Percentiles rank a stretch among this genome's conserved stretches.
Evolutionary conservation across 129 eudicot species (phyloP).

Genomic region (Centella asiatica): DNA sequence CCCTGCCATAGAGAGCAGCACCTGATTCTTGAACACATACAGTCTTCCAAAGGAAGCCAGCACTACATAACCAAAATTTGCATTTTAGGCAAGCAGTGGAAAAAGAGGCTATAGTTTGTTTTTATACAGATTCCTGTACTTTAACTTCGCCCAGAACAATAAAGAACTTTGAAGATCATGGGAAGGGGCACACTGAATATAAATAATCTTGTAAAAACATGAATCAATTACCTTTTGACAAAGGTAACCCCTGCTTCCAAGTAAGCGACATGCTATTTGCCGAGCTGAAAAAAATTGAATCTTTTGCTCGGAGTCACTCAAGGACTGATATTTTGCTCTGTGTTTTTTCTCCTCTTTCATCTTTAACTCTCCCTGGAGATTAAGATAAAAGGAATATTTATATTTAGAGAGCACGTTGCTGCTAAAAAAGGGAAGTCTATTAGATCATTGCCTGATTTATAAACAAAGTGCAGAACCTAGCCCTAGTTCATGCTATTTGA

Average conservation of each 20-base stretch:
- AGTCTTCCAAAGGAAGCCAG: slow-evolving; percentile 93
- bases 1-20: slow-evolving; percentile 55
- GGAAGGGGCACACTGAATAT: no score
- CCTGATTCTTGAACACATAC: slow-evolving; percentile 70
- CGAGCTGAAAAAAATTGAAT: slow-evolving; percentile 82
- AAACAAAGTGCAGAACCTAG: no score
- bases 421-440: background rate
- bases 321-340: slow-evolving; percentile 64
- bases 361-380: slow-evolving; percentile 71
- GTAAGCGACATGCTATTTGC: slow-evolving; percentile 91
- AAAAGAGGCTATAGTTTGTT: no score
- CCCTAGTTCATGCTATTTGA: no score
- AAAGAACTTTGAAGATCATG: background rate
- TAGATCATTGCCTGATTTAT: background rate
- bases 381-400: background rate
- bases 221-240: slow-evolving; percentile 63
- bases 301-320: slow-evolving; percentile 64
- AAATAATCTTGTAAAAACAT: background rate
- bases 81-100: background rate
- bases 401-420: background rate
- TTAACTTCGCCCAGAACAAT: background rate
- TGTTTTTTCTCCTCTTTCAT: slow-evolving; percentile 80
- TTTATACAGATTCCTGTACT: no score
- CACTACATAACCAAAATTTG: slow-evolving; percentile 45
- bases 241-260: slow-evolving; percentile 94